phyloP scores from a whole-genome alignment of 306 rosid genomes.

The Echinosophora koreensis region DNA sequence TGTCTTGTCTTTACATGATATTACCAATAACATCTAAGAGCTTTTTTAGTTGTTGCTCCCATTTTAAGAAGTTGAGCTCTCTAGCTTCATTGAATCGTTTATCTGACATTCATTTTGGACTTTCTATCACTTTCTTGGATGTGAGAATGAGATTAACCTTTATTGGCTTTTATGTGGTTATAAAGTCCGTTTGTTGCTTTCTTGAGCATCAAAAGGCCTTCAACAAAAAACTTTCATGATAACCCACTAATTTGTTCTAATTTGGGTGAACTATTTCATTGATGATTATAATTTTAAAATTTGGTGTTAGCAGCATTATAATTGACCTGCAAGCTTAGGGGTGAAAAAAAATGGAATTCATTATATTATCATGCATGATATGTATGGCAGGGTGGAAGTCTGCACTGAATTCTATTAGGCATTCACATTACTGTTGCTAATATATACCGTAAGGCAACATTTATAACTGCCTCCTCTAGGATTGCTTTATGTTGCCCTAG shows the following conservation, averaged over 20 bases:
- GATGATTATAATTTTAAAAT: constrained; percentile 10
- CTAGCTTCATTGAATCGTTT: constrained; percentile 21
- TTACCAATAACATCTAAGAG: constrained; percentile 3
- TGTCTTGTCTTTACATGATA: constrained; percentile 48
- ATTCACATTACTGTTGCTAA: constrained; percentile 23
- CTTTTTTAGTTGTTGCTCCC: constrained; percentile 20
- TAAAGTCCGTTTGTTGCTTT: constrained; percentile 33
- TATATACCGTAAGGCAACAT: neutral
- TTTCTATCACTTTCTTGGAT: constrained; percentile 29
- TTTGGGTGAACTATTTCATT: constrained; percentile 6
- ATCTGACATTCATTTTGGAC: constrained; percentile 10
- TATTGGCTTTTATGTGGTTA: constrained; percentile 37
- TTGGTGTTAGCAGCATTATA: constrained; percentile 3
- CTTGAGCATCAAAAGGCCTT: constrained; percentile 16
- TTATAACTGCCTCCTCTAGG: constrained; percentile 20
- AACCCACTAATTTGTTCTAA: constrained; percentile 2
- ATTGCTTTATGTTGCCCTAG: constrained; percentile 20
- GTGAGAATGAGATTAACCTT: constrained; percentile 31
- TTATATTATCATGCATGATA: constrained; percentile 13
- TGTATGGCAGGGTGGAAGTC: neutral
- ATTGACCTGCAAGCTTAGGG: constrained; percentile 18
- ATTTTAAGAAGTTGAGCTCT: constrained; percentile 25
- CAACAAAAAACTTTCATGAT: neutral
- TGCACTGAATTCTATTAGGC: neutral
- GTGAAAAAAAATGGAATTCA: neutral